Evolutionary conservation across 129 eudicot species (phyloP).

Genomic region (Chrysanthemum makinoi): DNA sequence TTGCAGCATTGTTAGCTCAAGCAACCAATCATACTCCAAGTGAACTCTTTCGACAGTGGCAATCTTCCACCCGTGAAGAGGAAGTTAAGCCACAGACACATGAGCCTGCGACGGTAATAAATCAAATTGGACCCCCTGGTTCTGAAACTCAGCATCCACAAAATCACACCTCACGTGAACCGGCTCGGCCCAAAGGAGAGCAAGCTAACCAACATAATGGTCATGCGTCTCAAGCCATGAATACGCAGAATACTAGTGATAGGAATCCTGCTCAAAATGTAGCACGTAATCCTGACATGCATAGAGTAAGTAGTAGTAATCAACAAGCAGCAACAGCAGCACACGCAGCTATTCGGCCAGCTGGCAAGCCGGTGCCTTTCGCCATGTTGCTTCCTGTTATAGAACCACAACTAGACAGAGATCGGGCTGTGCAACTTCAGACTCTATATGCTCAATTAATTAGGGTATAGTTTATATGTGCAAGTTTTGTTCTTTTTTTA

Average conservation of each 20-base stretch:
- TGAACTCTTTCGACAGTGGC: slow-evolving; percentile 62
- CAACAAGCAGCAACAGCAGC: slow-evolving; percentile 44
- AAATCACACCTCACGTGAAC: slow-evolving; percentile 41
- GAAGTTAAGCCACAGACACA: slow-evolving; percentile 35
- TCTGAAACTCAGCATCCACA: slow-evolving; percentile 48
- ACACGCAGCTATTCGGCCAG: slow-evolving; percentile 39
- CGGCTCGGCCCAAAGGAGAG: slow-evolving; percentile 16
- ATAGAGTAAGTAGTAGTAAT: slow-evolving; percentile 33
- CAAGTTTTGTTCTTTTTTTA: background rate
- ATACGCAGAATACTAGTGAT: slow-evolving; percentile 36
- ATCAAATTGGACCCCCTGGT: slow-evolving; percentile 37
- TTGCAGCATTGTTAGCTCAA: slow-evolving; percentile 51
- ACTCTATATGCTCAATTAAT: slow-evolving; percentile 52
- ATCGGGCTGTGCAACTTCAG: slow-evolving; percentile 77
- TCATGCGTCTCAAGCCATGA: slow-evolving; percentile 40
- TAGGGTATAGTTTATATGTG: slow-evolving; percentile 41
- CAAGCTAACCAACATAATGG: slow-evolving; percentile 39
- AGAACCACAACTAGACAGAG: slow-evolving; percentile 81
- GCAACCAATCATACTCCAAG: slow-evolving; percentile 57
- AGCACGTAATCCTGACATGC: slow-evolving; percentile 37
- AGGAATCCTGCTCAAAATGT: slow-evolving; percentile 32
- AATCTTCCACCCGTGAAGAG: slow-evolving; percentile 49
- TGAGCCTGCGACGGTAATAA: slow-evolving; percentile 41
- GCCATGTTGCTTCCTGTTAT: slow-evolving; percentile 73
- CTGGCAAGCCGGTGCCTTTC: slow-evolving; percentile 63